A percentile compares a stretch with the other conserved stretches of the same genome.
phyloP scores from a whole-genome alignment of 345 rosid genomes.

The Excoecaria cochinchinensis region DNA sequence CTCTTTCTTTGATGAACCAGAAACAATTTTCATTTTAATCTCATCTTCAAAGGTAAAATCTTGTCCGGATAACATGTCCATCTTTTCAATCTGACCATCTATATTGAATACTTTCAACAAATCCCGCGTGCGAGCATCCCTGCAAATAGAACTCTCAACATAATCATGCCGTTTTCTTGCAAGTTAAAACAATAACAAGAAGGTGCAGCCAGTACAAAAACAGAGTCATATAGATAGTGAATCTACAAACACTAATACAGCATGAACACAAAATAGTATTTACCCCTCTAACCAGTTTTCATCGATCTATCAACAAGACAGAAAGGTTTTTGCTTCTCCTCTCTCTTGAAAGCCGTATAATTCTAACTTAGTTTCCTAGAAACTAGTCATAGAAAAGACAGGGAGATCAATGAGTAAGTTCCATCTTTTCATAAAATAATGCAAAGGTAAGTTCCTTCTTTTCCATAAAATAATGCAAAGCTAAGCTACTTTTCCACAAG shows the following conservation, averaged over 20 bases:
- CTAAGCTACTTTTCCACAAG: too few relatives aligned
- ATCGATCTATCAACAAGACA: not conserved
- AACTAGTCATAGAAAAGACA: not conserved
- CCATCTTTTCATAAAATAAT: not conserved
- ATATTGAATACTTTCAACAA: conserved; percentile 80
- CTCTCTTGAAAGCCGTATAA: not conserved
- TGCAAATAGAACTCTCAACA: conserved; percentile 29
- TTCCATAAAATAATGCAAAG: too few relatives aligned
- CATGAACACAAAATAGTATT: not conserved
- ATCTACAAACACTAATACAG: not conserved
- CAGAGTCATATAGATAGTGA: not conserved
- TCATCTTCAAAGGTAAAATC: conserved; percentile 56
- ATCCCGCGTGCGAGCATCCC: conserved; percentile 94
- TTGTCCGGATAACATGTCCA: conserved; percentile 43
- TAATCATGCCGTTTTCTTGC: not conserved
- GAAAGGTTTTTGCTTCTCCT: not conserved
- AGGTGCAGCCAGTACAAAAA: conserved; percentile 3
- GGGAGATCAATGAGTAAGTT: not conserved
- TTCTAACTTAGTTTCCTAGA: not conserved
- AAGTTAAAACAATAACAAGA: not conserved
- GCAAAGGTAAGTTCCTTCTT: too few relatives aligned
- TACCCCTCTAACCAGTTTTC: not conserved
- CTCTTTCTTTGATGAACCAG: conserved; percentile 77
- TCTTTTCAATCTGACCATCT: conserved; percentile 86
- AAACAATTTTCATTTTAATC: conserved; percentile 62